These are phyloP conservation scores for Alternaria ethzedia DNA, from an alignment of 2,329 filamentous ascomycete species.

Conservation along the genomic window DNA sequence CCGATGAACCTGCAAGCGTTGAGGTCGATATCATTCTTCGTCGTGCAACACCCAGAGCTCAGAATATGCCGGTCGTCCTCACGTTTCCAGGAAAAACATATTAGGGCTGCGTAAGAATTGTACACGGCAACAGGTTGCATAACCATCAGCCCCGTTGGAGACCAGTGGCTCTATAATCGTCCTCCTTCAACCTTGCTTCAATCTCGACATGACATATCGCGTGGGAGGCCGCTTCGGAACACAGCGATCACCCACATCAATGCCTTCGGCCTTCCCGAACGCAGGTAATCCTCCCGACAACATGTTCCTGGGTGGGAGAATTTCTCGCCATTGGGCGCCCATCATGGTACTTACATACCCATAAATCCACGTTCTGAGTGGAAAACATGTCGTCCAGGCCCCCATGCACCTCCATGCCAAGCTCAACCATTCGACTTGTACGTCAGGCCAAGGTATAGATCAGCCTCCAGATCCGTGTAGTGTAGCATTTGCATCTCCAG, in stretches of 20 bases:
- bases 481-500: conserved; percentile 12
- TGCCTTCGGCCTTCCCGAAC: conserved; percentile 18
- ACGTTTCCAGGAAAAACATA: not conserved
- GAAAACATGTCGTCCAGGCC: conserved; percentile 17
- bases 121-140: not conserved
- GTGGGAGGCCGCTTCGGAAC: conserved; percentile 6
- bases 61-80: not conserved
- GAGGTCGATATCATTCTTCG: not conserved
- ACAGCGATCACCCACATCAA: not conserved
- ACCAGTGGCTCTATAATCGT: not conserved
- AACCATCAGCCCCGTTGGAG: not conserved
- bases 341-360: conserved; percentile 37
- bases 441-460: conserved; percentile 26
- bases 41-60: not conserved
- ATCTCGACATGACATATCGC: conserved; percentile 13
- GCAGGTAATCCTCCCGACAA: conserved; percentile 16
- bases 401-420: conserved; percentile 10
- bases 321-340: conserved; percentile 25
- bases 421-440: conserved; percentile 21
- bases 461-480: conserved; percentile 9
- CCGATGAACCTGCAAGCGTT: not conserved
- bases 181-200: not conserved
- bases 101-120: not conserved
- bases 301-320: conserved; percentile 24
- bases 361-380: conserved; percentile 2